These are phyloP conservation scores for Diaporthe helianthi DNA, from an alignment of 2,329 filamentous ascomycete genomes.

Conservation along the genomic window DNA sequence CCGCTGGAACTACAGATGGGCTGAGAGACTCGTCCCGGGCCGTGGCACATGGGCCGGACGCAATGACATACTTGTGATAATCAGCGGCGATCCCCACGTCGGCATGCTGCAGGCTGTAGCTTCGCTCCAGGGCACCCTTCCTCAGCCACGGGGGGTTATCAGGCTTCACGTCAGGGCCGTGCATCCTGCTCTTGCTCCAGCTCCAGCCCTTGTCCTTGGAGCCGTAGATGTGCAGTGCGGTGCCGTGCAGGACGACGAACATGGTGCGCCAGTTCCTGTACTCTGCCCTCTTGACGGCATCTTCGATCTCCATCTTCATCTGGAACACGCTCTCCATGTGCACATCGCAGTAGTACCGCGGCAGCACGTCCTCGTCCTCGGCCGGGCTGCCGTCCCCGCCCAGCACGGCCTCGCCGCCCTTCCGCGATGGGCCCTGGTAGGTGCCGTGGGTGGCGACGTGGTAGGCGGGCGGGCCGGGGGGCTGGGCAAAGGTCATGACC, in stretches of 20 bases:
- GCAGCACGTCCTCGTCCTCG: conserved; percentile 55
- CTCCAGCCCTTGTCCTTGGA: conserved; percentile 63
- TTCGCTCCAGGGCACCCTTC: conserved; percentile 64
- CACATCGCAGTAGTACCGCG: conserved; percentile 64
- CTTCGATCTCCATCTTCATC: conserved; percentile 71
- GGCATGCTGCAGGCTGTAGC: conserved; percentile 77
- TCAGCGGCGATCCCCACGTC: conserved; percentile 78
- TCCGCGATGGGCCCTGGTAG: conserved; percentile 44
- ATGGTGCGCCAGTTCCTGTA: conserved; percentile 70
- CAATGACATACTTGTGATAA: conserved; percentile 66
- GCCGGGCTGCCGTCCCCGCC: conserved; percentile 39
- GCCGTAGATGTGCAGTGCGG: conserved; percentile 70
- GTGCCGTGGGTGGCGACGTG: conserved; percentile 39
- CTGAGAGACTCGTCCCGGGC: not conserved
- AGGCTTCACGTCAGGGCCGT: conserved; percentile 55
- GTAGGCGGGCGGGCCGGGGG: conserved; percentile 54
- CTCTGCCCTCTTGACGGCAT: conserved; percentile 67
- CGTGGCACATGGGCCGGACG: not conserved
- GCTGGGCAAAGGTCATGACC: conserved; percentile 55
- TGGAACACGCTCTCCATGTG: conserved; percentile 63
- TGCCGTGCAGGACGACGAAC: conserved; percentile 71
- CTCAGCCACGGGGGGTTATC: conserved; percentile 60
- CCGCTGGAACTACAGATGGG: not conserved
- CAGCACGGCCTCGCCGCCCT: conserved; percentile 32
- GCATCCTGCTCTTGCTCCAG: conserved; percentile 54